Evolutionary conservation across 2,329 filamentous ascomycete genomes (phyloP), one percentile per base, ranked within the genome.

Genomic region (Sporothrix schenckii): DNA sequence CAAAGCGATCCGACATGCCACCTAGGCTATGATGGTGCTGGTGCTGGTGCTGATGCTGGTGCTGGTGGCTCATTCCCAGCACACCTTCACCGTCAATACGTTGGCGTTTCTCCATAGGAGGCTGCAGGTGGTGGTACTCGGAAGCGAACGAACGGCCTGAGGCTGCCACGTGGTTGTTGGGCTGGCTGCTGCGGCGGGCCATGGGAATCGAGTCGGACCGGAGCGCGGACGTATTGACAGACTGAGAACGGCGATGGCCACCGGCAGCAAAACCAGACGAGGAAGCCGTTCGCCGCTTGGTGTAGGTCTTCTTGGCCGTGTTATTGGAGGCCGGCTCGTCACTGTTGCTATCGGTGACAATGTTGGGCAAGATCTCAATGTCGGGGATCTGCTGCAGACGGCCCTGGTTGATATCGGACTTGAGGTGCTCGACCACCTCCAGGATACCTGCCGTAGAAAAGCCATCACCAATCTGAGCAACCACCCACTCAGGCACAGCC

Each of bases 291-390:
- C 71, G 70, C 7, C 72, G 68, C 52, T 73, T 74, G 3, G 63
- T 30, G 11, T 71, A 71, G 11, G 27, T 52, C 53, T 71, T 72
- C 69, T 72, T 72, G 3, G 68, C 65, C 50, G 41, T 70, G 53
- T 54, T 71, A 47, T 63, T 71, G 47, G 72, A 74, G 72, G 78
- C 16, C 71, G 53, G 30, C 9, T 70, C 69, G n/a, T 66, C 44
- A 21, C n/a, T 66, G 53, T n/a, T 50, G 70, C 5, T 72, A 53
- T 73, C 68, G 0, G 69, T 66, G 5, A 70, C 60, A 61, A 88
- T 85, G 71, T 85, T 84, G 1, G 86, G 86, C 4, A 88, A 80
- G 21, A 88, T 85, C 77, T 88, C 86, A 70, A 88, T 85, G 72
- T 88, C 86, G 0, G 86, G 86, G 1, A 88, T 83, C 70, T 84